Conservation (phyloP, 2,329 filamentous ascomycete species). For the Hypoxylon rubiginosum region DNA sequence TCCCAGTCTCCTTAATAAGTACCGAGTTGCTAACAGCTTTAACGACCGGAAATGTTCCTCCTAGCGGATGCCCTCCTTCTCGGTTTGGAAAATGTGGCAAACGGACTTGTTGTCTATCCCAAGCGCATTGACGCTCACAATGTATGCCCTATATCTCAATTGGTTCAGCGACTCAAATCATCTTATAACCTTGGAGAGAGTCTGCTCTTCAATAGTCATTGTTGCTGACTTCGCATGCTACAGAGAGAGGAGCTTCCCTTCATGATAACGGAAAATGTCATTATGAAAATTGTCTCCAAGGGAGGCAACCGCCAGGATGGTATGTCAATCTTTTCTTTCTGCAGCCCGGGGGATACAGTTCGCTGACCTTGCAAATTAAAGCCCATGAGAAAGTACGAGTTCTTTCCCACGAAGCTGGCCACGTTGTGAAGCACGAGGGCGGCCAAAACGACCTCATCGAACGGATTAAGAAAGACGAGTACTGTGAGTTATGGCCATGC, state of each 20-base stretch:
- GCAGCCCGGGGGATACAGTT: not conserved
- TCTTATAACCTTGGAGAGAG: conserved; percentile 77
- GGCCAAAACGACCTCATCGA: conserved; percentile 86
- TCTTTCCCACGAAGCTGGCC: conserved; percentile 80
- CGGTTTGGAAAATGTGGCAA: conserved; percentile 75
- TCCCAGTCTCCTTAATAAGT: not conserved
- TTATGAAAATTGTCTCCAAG: conserved; percentile 49
- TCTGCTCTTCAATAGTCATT: not conserved
- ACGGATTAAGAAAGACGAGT: conserved; percentile 77
- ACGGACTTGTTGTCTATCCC: conserved; percentile 84
- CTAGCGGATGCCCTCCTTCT: conserved; percentile 77
- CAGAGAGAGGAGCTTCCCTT: conserved; percentile 66
- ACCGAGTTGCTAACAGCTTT: not conserved
- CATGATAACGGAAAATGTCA: conserved; percentile 70
- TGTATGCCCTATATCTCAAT: not conserved
- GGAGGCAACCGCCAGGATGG: conserved; percentile 48
- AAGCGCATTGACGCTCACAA: conserved; percentile 73
- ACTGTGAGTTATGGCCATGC: conserved; percentile 59
- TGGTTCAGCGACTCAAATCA: conserved; percentile 57
- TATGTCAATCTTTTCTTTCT: not conserved
- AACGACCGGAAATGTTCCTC: conserved; percentile 62
- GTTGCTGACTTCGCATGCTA: not conserved
- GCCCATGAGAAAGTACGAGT: conserved; percentile 91
- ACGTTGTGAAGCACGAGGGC: conserved; percentile 65
- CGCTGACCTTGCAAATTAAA: not conserved